Conservation (phyloP, 2,329 filamentous ascomycete genomes). For the Hirsutella rhossiliensis region DNA sequence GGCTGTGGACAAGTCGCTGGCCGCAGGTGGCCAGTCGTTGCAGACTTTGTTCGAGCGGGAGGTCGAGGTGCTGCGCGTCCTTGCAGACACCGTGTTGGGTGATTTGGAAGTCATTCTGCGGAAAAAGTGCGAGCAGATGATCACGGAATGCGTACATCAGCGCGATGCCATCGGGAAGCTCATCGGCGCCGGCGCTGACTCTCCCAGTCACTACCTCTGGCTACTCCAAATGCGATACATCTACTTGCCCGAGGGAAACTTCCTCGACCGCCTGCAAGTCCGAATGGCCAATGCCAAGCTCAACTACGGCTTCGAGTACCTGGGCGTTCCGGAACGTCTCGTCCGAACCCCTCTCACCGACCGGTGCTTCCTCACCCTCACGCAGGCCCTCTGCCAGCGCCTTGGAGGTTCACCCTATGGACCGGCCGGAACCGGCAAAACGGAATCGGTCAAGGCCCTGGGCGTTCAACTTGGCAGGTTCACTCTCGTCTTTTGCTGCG, state of each 20-base stretch:
- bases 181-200: constrained; percentile 59
- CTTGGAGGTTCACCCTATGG: constrained; percentile 96
- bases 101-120: constrained; percentile 78
- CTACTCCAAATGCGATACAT: constrained; percentile 95
- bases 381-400: constrained; percentile 87
- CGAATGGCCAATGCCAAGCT: constrained; percentile 95
- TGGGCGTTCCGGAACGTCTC: constrained; percentile 90
- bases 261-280: constrained; percentile 70
- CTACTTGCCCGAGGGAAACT: constrained; percentile 72
- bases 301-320: constrained; percentile 95
- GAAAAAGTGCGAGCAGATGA: constrained; percentile 97
- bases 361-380: constrained; percentile 94
- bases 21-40: constrained; percentile 57
- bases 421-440: constrained; percentile 96
- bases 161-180: constrained; percentile 87
- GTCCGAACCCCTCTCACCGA: constrained; percentile 95
- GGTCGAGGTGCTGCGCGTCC: constrained; percentile 70
- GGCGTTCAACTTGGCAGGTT: constrained; percentile 95
- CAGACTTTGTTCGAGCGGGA: constrained; percentile 66
- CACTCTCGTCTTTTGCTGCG: constrained; percentile 97
- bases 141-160: constrained; percentile 98
- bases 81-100: constrained; percentile 80
- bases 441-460: constrained; percentile 95
- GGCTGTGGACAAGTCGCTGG: constrained; percentile 66
- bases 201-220: constrained; percentile 79